Conservation (phyloP, 2,329 filamentous ascomycete genomes). For the Pestalotiopsis sp. region DNA sequence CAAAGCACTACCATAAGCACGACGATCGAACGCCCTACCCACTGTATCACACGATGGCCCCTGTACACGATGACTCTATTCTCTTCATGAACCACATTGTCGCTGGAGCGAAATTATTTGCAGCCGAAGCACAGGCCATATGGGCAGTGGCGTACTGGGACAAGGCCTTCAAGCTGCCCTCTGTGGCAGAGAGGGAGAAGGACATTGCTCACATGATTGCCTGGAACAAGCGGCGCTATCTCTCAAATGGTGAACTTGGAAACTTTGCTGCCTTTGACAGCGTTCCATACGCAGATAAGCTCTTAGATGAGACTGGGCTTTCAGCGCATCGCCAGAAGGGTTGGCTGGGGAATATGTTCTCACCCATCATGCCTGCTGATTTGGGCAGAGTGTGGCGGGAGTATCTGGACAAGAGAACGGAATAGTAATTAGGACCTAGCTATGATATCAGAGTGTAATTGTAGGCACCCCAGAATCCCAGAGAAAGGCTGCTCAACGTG, state of each 20-base stretch:
- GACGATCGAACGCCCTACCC: slow-evolving; percentile 23
- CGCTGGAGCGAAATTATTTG: slow-evolving; percentile 22
- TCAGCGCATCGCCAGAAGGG: slow-evolving; percentile 24
- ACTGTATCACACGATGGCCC: slow-evolving; percentile 25
- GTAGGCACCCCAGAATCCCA: too few relatives aligned
- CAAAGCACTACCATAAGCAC: slow-evolving; percentile 22
- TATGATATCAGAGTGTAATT: too few relatives aligned
- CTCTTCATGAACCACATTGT: slow-evolving; percentile 25
- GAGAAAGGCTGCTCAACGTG: too few relatives aligned
- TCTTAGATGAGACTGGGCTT: slow-evolving; percentile 27
- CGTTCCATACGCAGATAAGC: slow-evolving; percentile 25
- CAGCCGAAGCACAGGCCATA: slow-evolving; percentile 26
- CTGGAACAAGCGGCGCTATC: slow-evolving; percentile 27
- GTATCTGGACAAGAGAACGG: too few relatives aligned
- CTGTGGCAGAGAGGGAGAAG: slow-evolving; percentile 18
- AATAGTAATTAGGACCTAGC: too few relatives aligned
- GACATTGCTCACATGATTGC: slow-evolving; percentile 23
- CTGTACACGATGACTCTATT: slow-evolving; percentile 24
- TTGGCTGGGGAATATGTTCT: slow-evolving; percentile 26
- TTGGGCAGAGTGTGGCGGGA: slow-evolving; percentile 22
- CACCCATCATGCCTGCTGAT: slow-evolving; percentile 23
- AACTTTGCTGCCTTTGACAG: slow-evolving; percentile 27
- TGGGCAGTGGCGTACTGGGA: slow-evolving; percentile 27
- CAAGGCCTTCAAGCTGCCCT: slow-evolving; percentile 21
- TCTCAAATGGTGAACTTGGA: slow-evolving; percentile 24